phyloP scores from a whole-genome alignment of 2,329 filamentous ascomycete genomes.

The Beauveria bassiana region DNA sequence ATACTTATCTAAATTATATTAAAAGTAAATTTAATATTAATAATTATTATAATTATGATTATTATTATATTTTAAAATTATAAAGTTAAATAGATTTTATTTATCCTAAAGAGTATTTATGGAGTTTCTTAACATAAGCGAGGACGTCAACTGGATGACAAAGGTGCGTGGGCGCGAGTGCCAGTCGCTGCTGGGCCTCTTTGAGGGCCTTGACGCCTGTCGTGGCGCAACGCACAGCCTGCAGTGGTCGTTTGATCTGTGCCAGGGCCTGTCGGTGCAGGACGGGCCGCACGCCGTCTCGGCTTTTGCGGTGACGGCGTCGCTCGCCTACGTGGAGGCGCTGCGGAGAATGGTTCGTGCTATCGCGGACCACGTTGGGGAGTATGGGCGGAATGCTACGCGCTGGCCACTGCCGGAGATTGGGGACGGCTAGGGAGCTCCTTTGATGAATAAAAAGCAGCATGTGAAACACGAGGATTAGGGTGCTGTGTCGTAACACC shows the following conservation, averaged over 20 bases:
- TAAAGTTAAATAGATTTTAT: no score
- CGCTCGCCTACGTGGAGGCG: slow-evolving; percentile 26
- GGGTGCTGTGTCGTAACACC: background rate
- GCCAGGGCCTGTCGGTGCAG: slow-evolving; percentile 17
- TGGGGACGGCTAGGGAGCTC: background rate
- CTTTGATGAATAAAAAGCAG: background rate
- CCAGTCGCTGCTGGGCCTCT: slow-evolving; percentile 20
- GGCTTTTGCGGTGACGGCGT: slow-evolving; percentile 25
- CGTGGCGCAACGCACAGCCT: slow-evolving; percentile 21
- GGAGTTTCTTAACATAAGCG: slow-evolving; percentile 16
- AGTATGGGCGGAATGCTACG: slow-evolving; percentile 26
- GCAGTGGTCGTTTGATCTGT: slow-evolving; percentile 28
- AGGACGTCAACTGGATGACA: slow-evolving; percentile 11
- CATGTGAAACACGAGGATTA: background rate
- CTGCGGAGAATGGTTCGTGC: slow-evolving; percentile 26
- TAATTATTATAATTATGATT: no score
- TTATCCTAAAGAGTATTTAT: slow-evolving; percentile 3
- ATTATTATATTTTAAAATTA: no score
- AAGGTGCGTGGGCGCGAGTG: slow-evolving; percentile 20
- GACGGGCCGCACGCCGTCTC: slow-evolving; percentile 24
- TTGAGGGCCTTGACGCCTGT: slow-evolving; percentile 24
- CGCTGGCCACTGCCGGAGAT: slow-evolving; percentile 27
- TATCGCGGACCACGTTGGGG: slow-evolving; percentile 25
- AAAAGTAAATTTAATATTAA: no score
- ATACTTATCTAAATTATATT: no score